Evolutionary conservation across 2,329 filamentous ascomycete species (phyloP).

Genomic region (Clonostachys solani): DNA sequence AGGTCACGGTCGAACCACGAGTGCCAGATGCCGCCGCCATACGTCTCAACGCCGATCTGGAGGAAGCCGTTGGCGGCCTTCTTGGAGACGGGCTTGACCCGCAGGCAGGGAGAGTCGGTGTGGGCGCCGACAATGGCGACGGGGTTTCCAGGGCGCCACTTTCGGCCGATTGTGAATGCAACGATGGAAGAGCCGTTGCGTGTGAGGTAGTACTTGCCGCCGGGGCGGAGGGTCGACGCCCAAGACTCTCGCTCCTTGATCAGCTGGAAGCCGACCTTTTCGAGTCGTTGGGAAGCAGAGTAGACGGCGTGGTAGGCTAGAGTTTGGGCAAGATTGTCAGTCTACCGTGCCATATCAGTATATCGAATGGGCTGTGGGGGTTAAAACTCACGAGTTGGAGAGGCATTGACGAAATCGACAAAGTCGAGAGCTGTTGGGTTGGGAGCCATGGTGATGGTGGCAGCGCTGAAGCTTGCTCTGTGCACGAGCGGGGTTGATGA

Average conservation of each 20-base stretch:
- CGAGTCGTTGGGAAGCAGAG: constrained; percentile 69
- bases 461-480: constrained; percentile 16
- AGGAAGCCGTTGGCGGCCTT: constrained; percentile 82
- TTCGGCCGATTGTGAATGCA: constrained; percentile 84
- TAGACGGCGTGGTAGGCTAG: constrained; percentile 91
- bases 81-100: constrained; percentile 92
- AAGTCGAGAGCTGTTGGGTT: constrained; percentile 71
- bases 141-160: constrained; percentile 89
- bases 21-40: constrained; percentile 96
- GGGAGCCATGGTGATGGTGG: constrained; percentile 41
- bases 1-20: constrained; percentile 98
- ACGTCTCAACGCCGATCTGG: constrained; percentile 94
- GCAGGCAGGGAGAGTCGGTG: constrained; percentile 88
- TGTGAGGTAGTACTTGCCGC: constrained; percentile 95
- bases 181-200: constrained; percentile 90
- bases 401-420: constrained; percentile 88
- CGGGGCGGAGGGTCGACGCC: constrained; percentile 73
- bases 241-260: constrained; percentile 91
- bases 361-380: constrained; percentile 1
- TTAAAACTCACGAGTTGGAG: constrained; percentile 72
- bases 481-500: too few relatives aligned
- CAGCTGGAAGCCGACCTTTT: constrained; percentile 78
- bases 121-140: constrained; percentile 93
- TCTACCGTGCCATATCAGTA: background rate
- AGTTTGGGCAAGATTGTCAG: constrained; percentile 2